Conservation (phyloP, 1,284 basidiomycete genomes). For the Anthracocystis setariae region DNA sequence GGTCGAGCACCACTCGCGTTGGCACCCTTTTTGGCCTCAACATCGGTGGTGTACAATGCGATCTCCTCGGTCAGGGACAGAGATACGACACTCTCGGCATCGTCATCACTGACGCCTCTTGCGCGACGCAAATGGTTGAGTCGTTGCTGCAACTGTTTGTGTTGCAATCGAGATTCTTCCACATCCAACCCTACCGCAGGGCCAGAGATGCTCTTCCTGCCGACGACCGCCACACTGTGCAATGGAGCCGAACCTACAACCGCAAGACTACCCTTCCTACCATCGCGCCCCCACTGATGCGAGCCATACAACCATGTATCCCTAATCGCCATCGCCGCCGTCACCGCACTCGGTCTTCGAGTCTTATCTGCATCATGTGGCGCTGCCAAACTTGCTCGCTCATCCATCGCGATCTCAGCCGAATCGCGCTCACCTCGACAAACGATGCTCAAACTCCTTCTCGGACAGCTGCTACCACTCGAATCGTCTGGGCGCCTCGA, state of each 20-base stretch:
- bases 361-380: not conserved
- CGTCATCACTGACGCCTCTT: not conserved
- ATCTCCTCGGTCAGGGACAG: conserved; percentile 40
- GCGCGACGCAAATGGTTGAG: not conserved
- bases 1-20: conserved; percentile 6
- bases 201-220: conserved; percentile 13
- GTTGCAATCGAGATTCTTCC: conserved; percentile 12
- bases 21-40: conserved; percentile 5
- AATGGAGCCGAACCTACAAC: not conserved
- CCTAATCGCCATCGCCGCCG: conserved; percentile 39
- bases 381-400: not conserved
- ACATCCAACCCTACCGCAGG: conserved; percentile 15
- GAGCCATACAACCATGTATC: conserved; percentile 30
- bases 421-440: conserved; percentile 24
- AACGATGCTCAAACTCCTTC: conserved; percentile 23
- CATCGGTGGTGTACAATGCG: conserved; percentile 34
- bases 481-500: conserved; percentile 11
- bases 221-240: not conserved
- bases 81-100: conserved; percentile 20
- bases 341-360: not conserved
- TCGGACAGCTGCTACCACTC: not conserved
- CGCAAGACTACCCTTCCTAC: conserved; percentile 15
- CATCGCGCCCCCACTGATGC: conserved; percentile 22
- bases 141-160: not conserved
- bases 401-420: conserved; percentile 1